Conservation (phyloP, 2,329 filamentous ascomycete species). For the Pseudogymnoascus sp. region DNA sequence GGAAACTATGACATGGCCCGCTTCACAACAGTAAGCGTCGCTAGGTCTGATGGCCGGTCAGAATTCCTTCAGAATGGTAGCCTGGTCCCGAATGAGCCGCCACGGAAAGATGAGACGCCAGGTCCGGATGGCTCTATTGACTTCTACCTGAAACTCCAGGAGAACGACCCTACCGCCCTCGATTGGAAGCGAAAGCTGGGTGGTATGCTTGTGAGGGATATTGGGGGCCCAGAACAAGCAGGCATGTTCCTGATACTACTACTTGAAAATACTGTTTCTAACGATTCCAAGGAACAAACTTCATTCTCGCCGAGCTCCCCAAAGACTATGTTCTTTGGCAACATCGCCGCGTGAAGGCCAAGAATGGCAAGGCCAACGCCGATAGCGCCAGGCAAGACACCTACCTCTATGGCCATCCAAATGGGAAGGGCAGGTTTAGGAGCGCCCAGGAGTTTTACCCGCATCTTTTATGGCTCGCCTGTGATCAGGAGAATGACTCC, state of each 20-base stretch:
- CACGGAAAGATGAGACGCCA: constrained; percentile 37
- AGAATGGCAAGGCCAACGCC: constrained; percentile 1
- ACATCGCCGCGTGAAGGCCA: constrained; percentile 32
- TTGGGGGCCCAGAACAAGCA: constrained; percentile 29
- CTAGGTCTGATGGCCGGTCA: constrained; percentile 23
- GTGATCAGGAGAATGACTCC: constrained; percentile 41
- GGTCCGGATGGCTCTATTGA: constrained; percentile 45
- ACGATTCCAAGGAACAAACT: constrained; percentile 26
- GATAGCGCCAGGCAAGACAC: constrained; percentile 48
- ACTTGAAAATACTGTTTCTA: constrained; percentile 16
- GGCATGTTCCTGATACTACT: constrained; percentile 12
- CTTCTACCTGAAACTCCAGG: constrained; percentile 43
- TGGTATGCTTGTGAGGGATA: constrained; percentile 46
- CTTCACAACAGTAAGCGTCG: constrained; percentile 2
- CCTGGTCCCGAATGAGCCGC: constrained; percentile 32
- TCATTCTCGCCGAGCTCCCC: constrained; percentile 45
- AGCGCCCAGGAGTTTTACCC: constrained; percentile 53
- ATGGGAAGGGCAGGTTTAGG: constrained; percentile 48
- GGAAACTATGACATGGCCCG: constrained; percentile 3
- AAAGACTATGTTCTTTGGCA: constrained; percentile 50
- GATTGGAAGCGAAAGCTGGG: constrained; percentile 52
- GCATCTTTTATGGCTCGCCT: constrained; percentile 48
- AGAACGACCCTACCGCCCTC: constrained; percentile 43
- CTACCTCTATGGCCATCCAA: constrained; percentile 52
- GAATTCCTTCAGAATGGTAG: constrained; percentile 16